Evolutionary conservation across 1,284 basidiomycete species (phyloP).

Genomic region (Microbotryum silenes-acaulis): DNA sequence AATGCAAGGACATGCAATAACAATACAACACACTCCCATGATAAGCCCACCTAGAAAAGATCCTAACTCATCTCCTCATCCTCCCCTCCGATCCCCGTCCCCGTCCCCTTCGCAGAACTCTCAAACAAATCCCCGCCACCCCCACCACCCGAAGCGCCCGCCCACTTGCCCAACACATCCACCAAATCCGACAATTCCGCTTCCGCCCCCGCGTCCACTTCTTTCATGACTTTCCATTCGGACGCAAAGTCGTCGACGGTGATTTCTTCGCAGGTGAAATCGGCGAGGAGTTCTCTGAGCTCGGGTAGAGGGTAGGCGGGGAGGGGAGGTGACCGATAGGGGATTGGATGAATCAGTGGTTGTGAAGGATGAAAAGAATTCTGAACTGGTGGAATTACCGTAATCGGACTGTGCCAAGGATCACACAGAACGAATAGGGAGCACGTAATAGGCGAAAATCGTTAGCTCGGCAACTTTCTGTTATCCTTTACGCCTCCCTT

Average conservation of each 20-base stretch:
- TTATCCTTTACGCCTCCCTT: background rate
- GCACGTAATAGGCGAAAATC: background rate
- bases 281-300: constrained; percentile 27
- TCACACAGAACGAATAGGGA: background rate
- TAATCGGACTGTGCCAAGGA: background rate
- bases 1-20: too few relatives aligned
- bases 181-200: constrained; percentile 26
- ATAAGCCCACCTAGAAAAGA: too few relatives aligned
- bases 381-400: background rate
- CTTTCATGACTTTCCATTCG: constrained; percentile 32
- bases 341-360: background rate
- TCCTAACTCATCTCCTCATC: constrained; percentile 21
- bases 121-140: background rate
- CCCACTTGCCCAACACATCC: constrained; percentile 29
- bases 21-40: too few relatives aligned
- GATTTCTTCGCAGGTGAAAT: constrained; percentile 28
- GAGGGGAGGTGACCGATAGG: background rate
- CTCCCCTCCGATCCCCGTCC: background rate
- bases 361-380: too few relatives aligned
- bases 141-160: constrained; percentile 1
- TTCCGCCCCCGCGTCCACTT: constrained; percentile 32
- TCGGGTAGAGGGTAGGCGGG: background rate
- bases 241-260: constrained; percentile 23
- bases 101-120: too few relatives aligned
- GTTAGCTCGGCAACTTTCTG: background rate